Evolutionary conservation across 257 asterid species (phyloP).

Genomic region (Gynochthodes officinalis): DNA sequence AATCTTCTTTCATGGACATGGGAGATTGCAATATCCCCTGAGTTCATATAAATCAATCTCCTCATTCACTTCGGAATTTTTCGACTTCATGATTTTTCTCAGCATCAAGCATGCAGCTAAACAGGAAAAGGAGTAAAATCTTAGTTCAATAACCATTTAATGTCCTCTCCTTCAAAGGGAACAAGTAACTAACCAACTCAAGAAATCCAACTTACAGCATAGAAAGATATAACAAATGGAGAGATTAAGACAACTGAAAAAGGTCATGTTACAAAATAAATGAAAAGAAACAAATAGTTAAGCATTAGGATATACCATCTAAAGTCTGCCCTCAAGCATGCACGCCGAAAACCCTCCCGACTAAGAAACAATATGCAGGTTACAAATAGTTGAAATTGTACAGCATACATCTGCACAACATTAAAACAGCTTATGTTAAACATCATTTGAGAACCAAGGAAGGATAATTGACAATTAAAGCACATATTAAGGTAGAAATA

Average conservation of each 20-base stretch:
- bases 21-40: background rate
- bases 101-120: background rate
- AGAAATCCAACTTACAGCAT: background rate
- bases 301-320: conserved; percentile 48
- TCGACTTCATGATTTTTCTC: conserved; percentile 13
- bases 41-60: conserved; percentile 3
- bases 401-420: conserved; percentile 74
- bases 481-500: background rate
- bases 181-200: background rate
- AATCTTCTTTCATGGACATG: no score
- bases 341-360: conserved; percentile 91
- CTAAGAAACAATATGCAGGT: conserved; percentile 90
- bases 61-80: background rate
- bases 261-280: conserved; percentile 1
- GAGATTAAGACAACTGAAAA: background rate
- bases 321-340: conserved; percentile 92
- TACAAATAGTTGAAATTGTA: conserved; percentile 86
- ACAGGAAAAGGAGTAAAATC: background rate
- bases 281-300: conserved; percentile 14
- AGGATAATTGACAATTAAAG: background rate
- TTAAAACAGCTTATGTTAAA: conserved; percentile 16
- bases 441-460: background rate
- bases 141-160: background rate
- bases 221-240: background rate
- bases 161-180: background rate